Evolutionary conservation across 257 asterid genomes (phyloP).

Genomic region (Galeopsis tetrahit): DNA sequence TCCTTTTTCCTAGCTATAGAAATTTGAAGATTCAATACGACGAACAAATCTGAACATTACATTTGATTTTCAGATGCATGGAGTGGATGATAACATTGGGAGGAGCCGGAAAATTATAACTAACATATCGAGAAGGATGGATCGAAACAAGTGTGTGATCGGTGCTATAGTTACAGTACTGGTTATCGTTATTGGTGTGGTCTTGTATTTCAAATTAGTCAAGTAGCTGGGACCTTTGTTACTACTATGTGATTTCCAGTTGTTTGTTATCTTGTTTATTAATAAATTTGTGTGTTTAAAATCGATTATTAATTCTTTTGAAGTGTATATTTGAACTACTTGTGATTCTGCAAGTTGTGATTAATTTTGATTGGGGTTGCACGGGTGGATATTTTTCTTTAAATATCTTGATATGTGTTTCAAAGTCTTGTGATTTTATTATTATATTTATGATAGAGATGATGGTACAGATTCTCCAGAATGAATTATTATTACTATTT

Average conservation of each 20-base stretch:
- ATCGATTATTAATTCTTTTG: constrained; percentile 14
- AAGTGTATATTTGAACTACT: constrained; percentile 31
- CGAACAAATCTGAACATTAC: neutral
- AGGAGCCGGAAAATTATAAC: constrained; percentile 64
- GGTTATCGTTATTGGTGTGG: constrained; percentile 49
- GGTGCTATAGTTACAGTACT: constrained; percentile 55
- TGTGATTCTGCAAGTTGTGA: constrained; percentile 27
- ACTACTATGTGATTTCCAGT: neutral
- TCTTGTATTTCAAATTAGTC: constrained; percentile 67
- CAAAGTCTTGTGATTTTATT: neutral
- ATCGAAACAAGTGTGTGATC: constrained; percentile 71
- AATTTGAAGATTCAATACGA: neutral
- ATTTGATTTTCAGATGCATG: constrained; percentile 54
- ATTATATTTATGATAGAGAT: no score
- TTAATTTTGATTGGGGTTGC: neutral
- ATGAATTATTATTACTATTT: no score
- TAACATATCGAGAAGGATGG: constrained; percentile 71
- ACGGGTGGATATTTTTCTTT: neutral
- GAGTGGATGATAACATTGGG: constrained; percentile 71
- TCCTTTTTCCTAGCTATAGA: neutral
- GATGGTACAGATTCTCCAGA: no score
- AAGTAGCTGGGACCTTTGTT: constrained; percentile 31
- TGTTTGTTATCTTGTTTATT: neutral
- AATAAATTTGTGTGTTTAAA: constrained; percentile 30
- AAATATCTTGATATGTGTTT: neutral